These are phyloP conservation scores for Pezicula radicicola DNA, from an alignment of 2,329 filamentous ascomycete genomes.

Conservation along the genomic window DNA sequence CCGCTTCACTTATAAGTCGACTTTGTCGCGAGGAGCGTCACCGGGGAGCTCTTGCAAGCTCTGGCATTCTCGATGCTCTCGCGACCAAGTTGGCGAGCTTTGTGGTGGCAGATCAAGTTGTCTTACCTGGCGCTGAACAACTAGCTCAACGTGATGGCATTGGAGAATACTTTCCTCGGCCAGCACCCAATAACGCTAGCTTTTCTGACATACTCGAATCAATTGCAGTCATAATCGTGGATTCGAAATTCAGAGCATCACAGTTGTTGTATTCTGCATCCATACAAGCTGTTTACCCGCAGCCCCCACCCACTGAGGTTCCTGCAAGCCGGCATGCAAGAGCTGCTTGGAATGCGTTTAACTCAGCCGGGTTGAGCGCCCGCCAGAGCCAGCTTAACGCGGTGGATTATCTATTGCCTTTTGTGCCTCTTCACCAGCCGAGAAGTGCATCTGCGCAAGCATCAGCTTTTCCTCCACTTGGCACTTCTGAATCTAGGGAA, in stretches of 20 bases:
- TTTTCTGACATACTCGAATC: conserved; percentile 74
- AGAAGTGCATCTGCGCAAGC: conserved; percentile 30
- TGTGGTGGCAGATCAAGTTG: conserved; percentile 64
- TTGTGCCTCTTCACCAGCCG: conserved; percentile 41
- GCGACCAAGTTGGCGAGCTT: conserved; percentile 71
- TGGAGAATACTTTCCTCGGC: conserved; percentile 54
- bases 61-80: conserved; percentile 74
- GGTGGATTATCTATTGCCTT: conserved; percentile 65
- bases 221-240: conserved; percentile 70
- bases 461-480: conserved; percentile 53
- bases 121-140: conserved; percentile 62
- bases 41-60: conserved; percentile 67
- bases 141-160: conserved; percentile 52
- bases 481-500: conserved; percentile 39
- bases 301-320: conserved; percentile 44
- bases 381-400: conserved; percentile 42
- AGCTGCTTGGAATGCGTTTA: conserved; percentile 49
- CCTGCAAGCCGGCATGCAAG: conserved; percentile 44
- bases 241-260: conserved; percentile 75
- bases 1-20: conserved; percentile 51
- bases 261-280: conserved; percentile 67
- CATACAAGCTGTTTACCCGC: conserved; percentile 67
- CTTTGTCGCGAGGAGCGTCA: conserved; percentile 69
- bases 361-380: conserved; percentile 43
- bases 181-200: conserved; percentile 55